Evolutionary conservation across 257 asterid genomes (phyloP).

Genomic region (Solanum sitiens): DNA sequence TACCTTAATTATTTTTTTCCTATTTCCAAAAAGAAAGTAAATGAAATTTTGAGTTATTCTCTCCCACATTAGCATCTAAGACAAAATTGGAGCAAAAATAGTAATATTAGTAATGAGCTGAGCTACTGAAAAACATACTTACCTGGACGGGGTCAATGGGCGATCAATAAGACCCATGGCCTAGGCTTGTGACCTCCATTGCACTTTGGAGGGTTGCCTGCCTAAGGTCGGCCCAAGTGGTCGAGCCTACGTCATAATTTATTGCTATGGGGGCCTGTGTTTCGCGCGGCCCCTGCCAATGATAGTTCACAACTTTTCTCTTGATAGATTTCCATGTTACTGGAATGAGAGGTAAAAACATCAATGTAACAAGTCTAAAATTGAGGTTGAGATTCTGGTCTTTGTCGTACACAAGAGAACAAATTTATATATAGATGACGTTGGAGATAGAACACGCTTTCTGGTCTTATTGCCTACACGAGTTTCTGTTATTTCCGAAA

Average conservation of each 20-base stretch:
- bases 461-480: neutral
- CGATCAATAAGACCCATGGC: conserved; percentile 10
- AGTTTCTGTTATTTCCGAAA: neutral
- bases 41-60: too few species aligned
- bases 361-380: too few species aligned
- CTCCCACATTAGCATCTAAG: too few species aligned
- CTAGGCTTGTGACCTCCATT: conserved; percentile 15
- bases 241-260: conserved; percentile 15
- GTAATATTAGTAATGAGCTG: too few species aligned
- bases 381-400: too few species aligned
- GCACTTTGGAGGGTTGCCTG: conserved; percentile 17
- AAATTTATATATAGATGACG: neutral
- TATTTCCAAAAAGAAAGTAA: too few species aligned
- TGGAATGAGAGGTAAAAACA: too few species aligned
- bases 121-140: neutral
- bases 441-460: neutral
- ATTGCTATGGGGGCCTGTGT: neutral
- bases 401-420: neutral
- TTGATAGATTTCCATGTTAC: too few species aligned
- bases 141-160: conserved; percentile 27
- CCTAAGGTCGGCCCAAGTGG: conserved; percentile 12
- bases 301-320: too few species aligned
- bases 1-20: too few species aligned
- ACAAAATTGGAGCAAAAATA: too few species aligned
- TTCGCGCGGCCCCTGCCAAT: too few species aligned